Evolutionary conservation across 192 early-diverging fungal genomes (phyloP).

Genomic region (Chytriomyces confervae): DNA sequence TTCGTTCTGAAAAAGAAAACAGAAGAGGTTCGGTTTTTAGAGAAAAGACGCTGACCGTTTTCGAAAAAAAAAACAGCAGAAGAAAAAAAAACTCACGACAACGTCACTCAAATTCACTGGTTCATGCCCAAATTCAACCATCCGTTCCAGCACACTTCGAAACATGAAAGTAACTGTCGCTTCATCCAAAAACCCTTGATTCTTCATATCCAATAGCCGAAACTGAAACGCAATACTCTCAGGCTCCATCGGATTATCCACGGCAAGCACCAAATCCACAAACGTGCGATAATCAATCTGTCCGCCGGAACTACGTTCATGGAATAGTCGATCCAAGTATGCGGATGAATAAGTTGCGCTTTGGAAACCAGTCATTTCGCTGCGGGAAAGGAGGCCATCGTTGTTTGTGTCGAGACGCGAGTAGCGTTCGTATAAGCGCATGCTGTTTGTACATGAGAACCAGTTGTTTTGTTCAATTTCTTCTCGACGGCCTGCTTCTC

Average conservation of each 20-base stretch:
- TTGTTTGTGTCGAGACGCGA: conserved; percentile 54
- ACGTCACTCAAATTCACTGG: conserved; percentile 48
- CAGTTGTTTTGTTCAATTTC: conserved; percentile 54
- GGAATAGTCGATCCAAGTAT: conserved; percentile 61
- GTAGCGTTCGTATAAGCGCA: conserved; percentile 28
- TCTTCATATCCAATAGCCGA: conserved; percentile 53
- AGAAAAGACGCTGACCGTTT: not conserved
- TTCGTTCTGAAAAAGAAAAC: conserved; percentile 50
- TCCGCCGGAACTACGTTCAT: conserved; percentile 24
- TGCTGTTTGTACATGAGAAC: conserved; percentile 48
- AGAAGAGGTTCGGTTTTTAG: not conserved
- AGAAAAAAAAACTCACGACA: conserved; percentile 29
- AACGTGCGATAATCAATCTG: conserved; percentile 52
- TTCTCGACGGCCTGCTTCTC: conserved; percentile 51
- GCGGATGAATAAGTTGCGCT: conserved; percentile 49
- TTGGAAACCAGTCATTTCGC: conserved; percentile 51
- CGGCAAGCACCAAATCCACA: conserved; percentile 60
- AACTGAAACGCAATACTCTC: conserved; percentile 57
- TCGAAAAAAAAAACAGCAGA: not conserved
- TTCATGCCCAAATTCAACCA: conserved; percentile 51
- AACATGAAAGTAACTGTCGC: conserved; percentile 51
- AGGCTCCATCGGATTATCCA: conserved; percentile 54
- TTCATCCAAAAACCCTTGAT: conserved; percentile 55
- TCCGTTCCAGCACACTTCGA: conserved; percentile 52
- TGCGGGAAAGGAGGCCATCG: conserved; percentile 56